Evolutionary conservation across 768 basidiomycete species (phyloP).

Genomic region (Cubamyces lactineus): DNA sequence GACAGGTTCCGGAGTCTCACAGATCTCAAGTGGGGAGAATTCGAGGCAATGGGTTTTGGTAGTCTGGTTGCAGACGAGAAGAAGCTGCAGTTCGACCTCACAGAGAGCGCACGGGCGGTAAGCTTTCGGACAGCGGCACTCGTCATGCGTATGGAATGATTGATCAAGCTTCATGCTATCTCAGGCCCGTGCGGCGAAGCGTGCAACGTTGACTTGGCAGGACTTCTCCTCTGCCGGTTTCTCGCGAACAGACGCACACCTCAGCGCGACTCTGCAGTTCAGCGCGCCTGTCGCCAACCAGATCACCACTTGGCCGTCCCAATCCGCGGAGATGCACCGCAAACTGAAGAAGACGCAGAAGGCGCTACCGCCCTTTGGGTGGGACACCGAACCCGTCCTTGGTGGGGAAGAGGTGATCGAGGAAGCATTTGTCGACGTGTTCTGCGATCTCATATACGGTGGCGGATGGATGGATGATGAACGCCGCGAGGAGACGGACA

Average conservation of each 20-base stretch:
- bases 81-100: conserved; percentile 91
- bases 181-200: conserved; percentile 70
- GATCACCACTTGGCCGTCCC: conserved; percentile 73
- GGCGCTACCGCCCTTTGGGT: conserved; percentile 81
- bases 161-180: neutral
- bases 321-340: conserved; percentile 70
- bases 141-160: conserved; percentile 7
- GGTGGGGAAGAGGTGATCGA: conserved; percentile 84
- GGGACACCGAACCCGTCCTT: conserved; percentile 86
- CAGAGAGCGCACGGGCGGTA: conserved; percentile 79
- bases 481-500: conserved; percentile 70
- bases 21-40: conserved; percentile 91
- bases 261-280: conserved; percentile 85
- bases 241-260: conserved; percentile 72
- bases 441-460: conserved; percentile 80
- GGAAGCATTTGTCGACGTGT: conserved; percentile 87
- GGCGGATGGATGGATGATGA: conserved; percentile 86
- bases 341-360: conserved; percentile 88
- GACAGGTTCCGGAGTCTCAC: conserved; percentile 81
- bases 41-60: conserved; percentile 83
- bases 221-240: conserved; percentile 89
- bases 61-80: conserved; percentile 54
- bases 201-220: conserved; percentile 85
- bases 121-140: conserved; percentile 38
- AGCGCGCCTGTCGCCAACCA: conserved; percentile 55